Percentiles rank a stretch among this genome's conserved stretches.
These are phyloP conservation scores for Vanrija sp. DNA, from an alignment of 1,284 basidiomycete genomes.

Conservation along the genomic window DNA sequence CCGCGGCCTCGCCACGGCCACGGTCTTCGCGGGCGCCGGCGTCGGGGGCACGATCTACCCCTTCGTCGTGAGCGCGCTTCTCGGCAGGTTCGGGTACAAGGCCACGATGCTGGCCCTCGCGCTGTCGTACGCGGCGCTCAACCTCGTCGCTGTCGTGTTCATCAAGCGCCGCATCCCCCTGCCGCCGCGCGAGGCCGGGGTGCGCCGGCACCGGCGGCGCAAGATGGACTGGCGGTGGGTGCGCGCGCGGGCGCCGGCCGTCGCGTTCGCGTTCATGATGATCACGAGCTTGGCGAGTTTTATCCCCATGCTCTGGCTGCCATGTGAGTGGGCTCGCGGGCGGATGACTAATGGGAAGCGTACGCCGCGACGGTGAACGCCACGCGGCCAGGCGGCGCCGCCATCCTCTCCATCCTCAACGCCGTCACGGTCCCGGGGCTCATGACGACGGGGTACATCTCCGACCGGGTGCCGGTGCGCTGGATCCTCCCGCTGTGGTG, in stretches of 20 bases:
- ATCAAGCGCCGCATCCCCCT: slow-evolving; percentile 42
- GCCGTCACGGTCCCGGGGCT: slow-evolving; percentile 40
- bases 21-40: slow-evolving; percentile 46
- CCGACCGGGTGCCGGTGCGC: slow-evolving; percentile 34
- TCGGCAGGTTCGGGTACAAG: slow-evolving; percentile 41
- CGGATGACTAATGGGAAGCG: slow-evolving; percentile 4
- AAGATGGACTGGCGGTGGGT: slow-evolving; percentile 23
- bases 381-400: slow-evolving; percentile 32
- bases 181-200: not conserved
- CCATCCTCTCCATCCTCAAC: slow-evolving; percentile 41
- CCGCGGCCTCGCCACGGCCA: slow-evolving; percentile 43
- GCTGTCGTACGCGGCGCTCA: slow-evolving; percentile 28
- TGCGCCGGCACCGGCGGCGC: not conserved
- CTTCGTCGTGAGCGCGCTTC: slow-evolving; percentile 37
- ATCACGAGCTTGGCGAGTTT: slow-evolving; percentile 41
- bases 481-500: slow-evolving; percentile 34
- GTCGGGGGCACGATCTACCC: slow-evolving; percentile 44
- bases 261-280: slow-evolving; percentile 29
- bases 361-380: slow-evolving; percentile 36
- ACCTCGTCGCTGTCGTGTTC: slow-evolving; percentile 30
- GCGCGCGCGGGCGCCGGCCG: slow-evolving; percentile 21
- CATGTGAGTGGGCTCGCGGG: slow-evolving; percentile 22
- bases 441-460: slow-evolving; percentile 30
- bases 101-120: slow-evolving; percentile 41
- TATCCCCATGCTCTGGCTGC: slow-evolving; percentile 40